Evolutionary conservation across 164 flowering plant genomes (phyloP), one percentile per base, ranked within the genome.

Genomic region (Saururus chinensis): DNA sequence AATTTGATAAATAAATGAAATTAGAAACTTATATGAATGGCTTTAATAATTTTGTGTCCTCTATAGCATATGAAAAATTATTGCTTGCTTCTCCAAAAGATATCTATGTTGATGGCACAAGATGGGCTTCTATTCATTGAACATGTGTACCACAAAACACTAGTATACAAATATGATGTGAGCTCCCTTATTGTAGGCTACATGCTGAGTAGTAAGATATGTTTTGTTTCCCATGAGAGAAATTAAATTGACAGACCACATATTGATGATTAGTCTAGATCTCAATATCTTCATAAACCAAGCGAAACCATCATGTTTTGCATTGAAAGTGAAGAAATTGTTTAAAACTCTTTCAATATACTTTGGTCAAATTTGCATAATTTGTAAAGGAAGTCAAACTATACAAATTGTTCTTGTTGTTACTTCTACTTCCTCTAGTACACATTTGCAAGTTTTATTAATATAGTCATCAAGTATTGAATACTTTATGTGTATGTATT

Each of bases 41-140:
- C 54, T 6, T 53, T 17, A 4, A 7, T 35, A 1, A 17, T 30
- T 57, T 56, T 48, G 23, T 8, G 30, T 17, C 41, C 35, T 20
- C 10, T 49, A 19, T 45, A 67, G 70, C 70, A 67, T 59, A 67
- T 61, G 70, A 61, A 67, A 20, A 67, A 67, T 64, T 60, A 60
- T 19, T 22, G 20, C 20, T 49, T 61, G 21, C 59, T 67, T 45
- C 49, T 68, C 40, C 40, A 20, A 20, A 62, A 52, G 61, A 23
- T 68, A 40, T 62, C 66, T 9, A 40, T 24, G 0, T 68, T 66
- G 71, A 40, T 62, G 62, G 57, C 55, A 3, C 13, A 57, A 19
- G 57, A 58, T 10, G 57, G 71, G 4, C 45, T 68, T 51, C 59
- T 68, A 0, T 62, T 68, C 51, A 56, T 68, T 19, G 71, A 68